phyloP scores from a whole-genome alignment of 2,329 filamentous ascomycete species.

The Tolypocladium capitatum region DNA sequence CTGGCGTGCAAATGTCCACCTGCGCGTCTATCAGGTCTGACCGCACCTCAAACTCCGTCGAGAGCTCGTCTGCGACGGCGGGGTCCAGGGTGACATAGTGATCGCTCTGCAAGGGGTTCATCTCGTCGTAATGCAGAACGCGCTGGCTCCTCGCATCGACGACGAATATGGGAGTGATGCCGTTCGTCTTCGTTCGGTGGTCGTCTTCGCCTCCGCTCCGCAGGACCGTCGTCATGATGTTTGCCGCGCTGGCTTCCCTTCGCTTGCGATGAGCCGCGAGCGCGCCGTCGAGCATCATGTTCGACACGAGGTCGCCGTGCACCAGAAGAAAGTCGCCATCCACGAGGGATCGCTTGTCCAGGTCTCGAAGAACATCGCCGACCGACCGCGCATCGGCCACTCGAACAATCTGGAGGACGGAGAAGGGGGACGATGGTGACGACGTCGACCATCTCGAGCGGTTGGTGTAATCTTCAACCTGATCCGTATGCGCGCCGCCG shows the following conservation, averaged over 20 bases:
- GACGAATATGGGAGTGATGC: conserved; percentile 70
- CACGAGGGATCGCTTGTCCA: conserved; percentile 76
- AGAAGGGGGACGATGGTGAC: conserved; percentile 52
- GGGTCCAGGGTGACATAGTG: conserved; percentile 62
- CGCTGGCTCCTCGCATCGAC: conserved; percentile 68
- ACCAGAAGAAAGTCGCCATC: conserved; percentile 85
- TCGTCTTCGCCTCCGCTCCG: conserved; percentile 56
- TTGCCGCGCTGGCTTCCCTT: conserved; percentile 73
- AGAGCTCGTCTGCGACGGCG: conserved; percentile 58
- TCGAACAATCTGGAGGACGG: conserved; percentile 69
- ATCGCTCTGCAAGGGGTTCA: conserved; percentile 53
- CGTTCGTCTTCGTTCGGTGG: conserved; percentile 66
- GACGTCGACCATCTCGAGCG: conserved; percentile 57
- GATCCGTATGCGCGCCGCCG: conserved; percentile 73
- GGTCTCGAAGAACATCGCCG: conserved; percentile 86
- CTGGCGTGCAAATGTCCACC: conserved; percentile 94
- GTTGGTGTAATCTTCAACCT: conserved; percentile 76
- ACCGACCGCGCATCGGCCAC: conserved; percentile 72
- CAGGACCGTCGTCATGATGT: conserved; percentile 94
- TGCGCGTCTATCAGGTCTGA: conserved; percentile 85
- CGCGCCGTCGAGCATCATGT: conserved; percentile 69
- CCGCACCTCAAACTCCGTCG: conserved; percentile 65
- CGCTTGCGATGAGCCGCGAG: conserved; percentile 69
- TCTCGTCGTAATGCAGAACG: conserved; percentile 90
- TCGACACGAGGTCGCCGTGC: conserved; percentile 85